Conservation (phyloP, 169 alveolate species). For the Condylostoma magnum region DNA sequence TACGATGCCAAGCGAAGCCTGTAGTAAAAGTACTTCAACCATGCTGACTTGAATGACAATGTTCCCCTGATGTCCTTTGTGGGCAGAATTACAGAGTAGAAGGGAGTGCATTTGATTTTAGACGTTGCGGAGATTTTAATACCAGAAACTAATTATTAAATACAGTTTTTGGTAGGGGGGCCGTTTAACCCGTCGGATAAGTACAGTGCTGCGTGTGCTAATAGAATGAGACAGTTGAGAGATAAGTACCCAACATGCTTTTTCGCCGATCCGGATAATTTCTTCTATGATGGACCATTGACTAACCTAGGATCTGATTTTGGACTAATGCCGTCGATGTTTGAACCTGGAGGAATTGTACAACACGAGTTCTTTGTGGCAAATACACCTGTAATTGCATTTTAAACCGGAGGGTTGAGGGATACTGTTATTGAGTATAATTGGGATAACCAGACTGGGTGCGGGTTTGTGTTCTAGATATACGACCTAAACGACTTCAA, state of each 20-base stretch:
- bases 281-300: slow-evolving; percentile 88
- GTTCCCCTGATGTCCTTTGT: slow-evolving; percentile 85
- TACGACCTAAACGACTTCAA: slow-evolving; percentile 73
- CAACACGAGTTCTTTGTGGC: slow-evolving; percentile 93
- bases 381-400: slow-evolving; percentile 92
- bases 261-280: slow-evolving; percentile 91
- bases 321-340: slow-evolving; percentile 90
- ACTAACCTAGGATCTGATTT: slow-evolving; percentile 88
- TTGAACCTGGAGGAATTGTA: slow-evolving; percentile 95
- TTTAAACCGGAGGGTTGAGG: slow-evolving; percentile 89
- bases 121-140: slow-evolving; percentile 87
- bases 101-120: slow-evolving; percentile 89
- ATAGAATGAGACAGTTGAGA: slow-evolving; percentile 56
- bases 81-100: slow-evolving; percentile 88
- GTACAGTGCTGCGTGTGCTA: slow-evolving; percentile 81
- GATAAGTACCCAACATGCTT: slow-evolving; percentile 81
- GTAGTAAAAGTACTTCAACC: slow-evolving; percentile 79
- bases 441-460: slow-evolving; percentile 66
- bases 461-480: slow-evolving; percentile 81
- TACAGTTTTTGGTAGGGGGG: slow-evolving; percentile 90
- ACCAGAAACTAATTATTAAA: slow-evolving; percentile 62
- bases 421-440: slow-evolving; percentile 89
- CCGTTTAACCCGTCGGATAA: slow-evolving; percentile 81
- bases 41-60: slow-evolving; percentile 62
- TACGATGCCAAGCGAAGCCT: slow-evolving; percentile 77